phyloP scores from a whole-genome alignment of 2,329 filamentous ascomycete genomes.

The Phialophora macrospora region DNA sequence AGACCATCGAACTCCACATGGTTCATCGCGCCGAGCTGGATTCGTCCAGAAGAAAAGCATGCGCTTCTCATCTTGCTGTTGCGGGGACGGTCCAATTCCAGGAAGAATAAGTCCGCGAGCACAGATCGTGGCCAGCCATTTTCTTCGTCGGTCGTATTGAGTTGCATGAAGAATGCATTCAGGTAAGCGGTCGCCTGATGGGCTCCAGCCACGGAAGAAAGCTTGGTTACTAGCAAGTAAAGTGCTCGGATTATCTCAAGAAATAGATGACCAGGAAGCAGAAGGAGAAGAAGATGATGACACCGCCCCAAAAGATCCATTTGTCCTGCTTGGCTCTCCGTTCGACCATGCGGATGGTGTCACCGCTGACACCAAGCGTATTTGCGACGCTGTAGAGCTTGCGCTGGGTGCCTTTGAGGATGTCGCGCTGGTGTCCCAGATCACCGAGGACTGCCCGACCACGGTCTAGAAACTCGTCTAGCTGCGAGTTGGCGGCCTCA shows the following conservation, averaged over 20 bases:
- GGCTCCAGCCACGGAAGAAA: neutral
- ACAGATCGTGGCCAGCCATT: neutral
- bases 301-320: slow-evolving; percentile 93
- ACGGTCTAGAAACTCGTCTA: slow-evolving; percentile 92
- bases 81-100: neutral
- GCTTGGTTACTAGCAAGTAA: neutral
- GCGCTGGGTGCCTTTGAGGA: slow-evolving; percentile 92
- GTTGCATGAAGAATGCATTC: neutral
- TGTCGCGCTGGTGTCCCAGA: slow-evolving; percentile 85
- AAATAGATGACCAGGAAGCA: slow-evolving; percentile 91
- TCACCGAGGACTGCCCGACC: slow-evolving; percentile 90
- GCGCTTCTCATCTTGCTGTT: neutral
- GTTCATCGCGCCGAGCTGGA: neutral
- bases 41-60: neutral
- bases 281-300: slow-evolving; percentile 84
- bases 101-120: neutral
- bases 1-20: neutral
- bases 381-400: slow-evolving; percentile 91
- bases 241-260: slow-evolving; percentile 62
- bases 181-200: neutral
- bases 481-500: slow-evolving; percentile 74
- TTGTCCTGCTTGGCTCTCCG: slow-evolving; percentile 90
- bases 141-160: neutral
- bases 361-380: slow-evolving; percentile 88
- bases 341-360: slow-evolving; percentile 97